Percentiles rank a stretch among this genome's conserved stretches.
phyloP scores from a whole-genome alignment of 2,329 filamentous ascomycete species.

The Aspergillus texensis region DNA sequence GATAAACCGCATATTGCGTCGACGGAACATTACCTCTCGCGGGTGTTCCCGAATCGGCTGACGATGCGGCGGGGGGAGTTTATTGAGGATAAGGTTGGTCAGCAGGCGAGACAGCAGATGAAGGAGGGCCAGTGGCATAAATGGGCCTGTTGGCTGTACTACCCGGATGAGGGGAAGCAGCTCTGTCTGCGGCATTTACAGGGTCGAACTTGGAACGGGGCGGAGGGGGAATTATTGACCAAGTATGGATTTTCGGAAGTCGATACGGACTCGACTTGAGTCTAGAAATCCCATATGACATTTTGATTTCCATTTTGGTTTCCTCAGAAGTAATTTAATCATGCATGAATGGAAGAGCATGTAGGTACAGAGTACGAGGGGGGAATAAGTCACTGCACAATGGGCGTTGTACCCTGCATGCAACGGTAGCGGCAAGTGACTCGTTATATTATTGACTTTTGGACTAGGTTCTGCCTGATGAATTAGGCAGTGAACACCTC shows the following conservation, averaged over 20 bases:
- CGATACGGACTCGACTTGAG: neutral
- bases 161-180: constrained; percentile 8
- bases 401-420: neutral
- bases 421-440: neutral
- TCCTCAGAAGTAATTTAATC: neutral
- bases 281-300: neutral
- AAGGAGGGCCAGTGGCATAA: constrained; percentile 12
- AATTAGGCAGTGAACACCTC: neutral
- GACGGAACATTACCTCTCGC: constrained; percentile 10
- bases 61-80: constrained; percentile 14
- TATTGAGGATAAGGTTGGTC: constrained; percentile 18
- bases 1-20: constrained; percentile 15
- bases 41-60: constrained; percentile 13
- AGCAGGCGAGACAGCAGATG: constrained; percentile 14
- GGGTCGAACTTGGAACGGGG: constrained; percentile 13
- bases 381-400: neutral
- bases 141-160: constrained; percentile 15
- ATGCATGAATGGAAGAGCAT: neutral
- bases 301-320: neutral
- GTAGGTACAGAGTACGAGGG: neutral
- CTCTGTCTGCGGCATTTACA: constrained; percentile 12
- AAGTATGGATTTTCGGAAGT: neutral
- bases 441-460: neutral
- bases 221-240: neutral
- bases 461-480: neutral